Percentiles rank a stretch among this genome's conserved stretches.
phyloP scores from a whole-genome alignment of 73 alveolate species.

The Paramecium sonneborni region DNA sequence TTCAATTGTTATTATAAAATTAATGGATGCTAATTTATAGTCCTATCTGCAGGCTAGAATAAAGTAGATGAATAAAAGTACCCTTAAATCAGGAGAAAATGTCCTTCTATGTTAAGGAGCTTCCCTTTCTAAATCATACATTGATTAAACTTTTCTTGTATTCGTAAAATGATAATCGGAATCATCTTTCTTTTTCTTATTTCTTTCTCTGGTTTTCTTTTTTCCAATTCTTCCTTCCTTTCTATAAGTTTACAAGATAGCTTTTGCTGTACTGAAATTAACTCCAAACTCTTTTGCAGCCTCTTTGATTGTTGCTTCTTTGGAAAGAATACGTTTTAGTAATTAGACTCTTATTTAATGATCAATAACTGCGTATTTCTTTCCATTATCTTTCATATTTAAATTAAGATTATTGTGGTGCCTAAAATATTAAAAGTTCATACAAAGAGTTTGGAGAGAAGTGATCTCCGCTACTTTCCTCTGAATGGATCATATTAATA shows the following conservation, averaged over 20 bases:
- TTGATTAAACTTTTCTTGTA: constrained; percentile 3
- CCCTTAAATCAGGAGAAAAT: constrained; percentile 1
- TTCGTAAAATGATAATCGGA: background rate
- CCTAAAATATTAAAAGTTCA: background rate
- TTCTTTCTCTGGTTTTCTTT: constrained; percentile 63
- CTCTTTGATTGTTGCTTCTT: constrained; percentile 55
- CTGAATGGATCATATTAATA: background rate
- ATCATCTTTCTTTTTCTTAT: background rate
- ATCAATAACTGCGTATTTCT: constrained; percentile 31
- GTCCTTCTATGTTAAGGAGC: background rate
- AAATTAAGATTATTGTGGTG: background rate
- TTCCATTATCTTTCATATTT: background rate
- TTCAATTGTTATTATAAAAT: background rate
- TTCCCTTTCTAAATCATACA: constrained; percentile 40
- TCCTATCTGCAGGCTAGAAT: background rate
- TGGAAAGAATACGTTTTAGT: background rate
- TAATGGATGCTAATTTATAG: background rate
- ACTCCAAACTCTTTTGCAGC: constrained; percentile 64
- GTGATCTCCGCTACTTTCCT: background rate
- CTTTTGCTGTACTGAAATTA: constrained; percentile 59
- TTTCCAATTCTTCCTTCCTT: constrained; percentile 66
- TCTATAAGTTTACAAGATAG: constrained; percentile 58
- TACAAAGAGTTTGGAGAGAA: background rate
- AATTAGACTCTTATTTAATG: background rate
- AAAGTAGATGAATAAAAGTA: background rate